Base-by-base conservation (phyloP, 345 rosid species). In the Combretum micranthum region DNA sequence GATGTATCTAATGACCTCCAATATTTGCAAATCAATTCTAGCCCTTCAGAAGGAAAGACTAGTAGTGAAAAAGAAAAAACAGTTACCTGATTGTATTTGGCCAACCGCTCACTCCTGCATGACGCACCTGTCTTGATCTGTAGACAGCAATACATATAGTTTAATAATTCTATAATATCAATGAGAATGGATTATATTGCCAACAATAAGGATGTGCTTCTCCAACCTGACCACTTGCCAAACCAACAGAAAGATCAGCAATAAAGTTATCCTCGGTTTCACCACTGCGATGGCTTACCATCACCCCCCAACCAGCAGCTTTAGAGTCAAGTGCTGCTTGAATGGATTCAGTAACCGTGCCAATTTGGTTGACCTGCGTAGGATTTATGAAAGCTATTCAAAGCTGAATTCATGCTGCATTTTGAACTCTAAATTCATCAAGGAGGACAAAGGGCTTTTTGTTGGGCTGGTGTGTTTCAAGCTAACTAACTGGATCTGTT, bases 41-140 rank as follows among this genome's bases (percentile, higher is more conserved):
- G 9, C 39, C 9, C 39, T 32, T 8, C 22, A 60, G n/a, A 52
- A 55, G 26, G 45, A 59, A 19, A 47, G 21, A 16, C 12, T 11
- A 44, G 14, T 16, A 45, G 50, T 20, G 13, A 49, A 53, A 47
- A 61, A 46, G 21, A 45, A 43, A 32, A 18, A 39, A n/a, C 44
- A 20, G 16, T 14, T 64, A 87, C 99, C 95, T 94, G 99, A 62
- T 94, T 94, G 75, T 94, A 94, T 75, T 90, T 94, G 73, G 99
- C 91, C 64, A 90, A 65, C 21, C 96, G 77, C 83, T 94, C 99
- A 64, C 97, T 90, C 65, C 96, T 75, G 74, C 95, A 94, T 20
- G 99, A 97, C 71, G 99, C 99, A 62, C 97, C 99, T 13, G 96
- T 90, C 82, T 93, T 93, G 80, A 93, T 93, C 99, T 93, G 69